Base-by-base conservation (phyloP, 1,139 yeast species). In the Hyphopichia pseudoburtonii region DNA sequence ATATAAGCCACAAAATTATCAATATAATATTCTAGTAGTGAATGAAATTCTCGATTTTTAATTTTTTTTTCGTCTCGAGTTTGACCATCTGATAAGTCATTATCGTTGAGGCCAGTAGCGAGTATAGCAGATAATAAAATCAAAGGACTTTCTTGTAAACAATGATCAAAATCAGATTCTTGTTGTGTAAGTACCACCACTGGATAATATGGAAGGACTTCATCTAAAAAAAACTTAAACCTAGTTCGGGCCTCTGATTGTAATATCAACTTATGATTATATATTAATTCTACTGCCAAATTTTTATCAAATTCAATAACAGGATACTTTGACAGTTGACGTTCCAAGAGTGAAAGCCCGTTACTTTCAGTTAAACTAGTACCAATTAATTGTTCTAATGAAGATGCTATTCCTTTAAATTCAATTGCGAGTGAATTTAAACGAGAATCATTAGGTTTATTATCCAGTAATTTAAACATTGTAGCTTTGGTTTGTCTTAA, bases 181-280 rank as follows among this genome's bases (percentile, higher is more conserved):
- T 55, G 48, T 2, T 49, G 34, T 0, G 79, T 67, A 19, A 76
- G 56, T 11, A 76, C 62, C 3, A 73, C 56, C 21, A 73, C 63
- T 5, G 82, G 82, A 62, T 76, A 73, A 49, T 60, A 73, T 3
- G 69, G 62, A 11, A 72, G 51, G 54, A 76, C 60, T 8, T 69
- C 62, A 9, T 56, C 43, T 10, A 64, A 44, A 41, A 75, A 77
- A 42, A 51, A 57, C 3, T 55, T 47, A 41, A 57, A 69, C 42
- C 76, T 57, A 10, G 43, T 40, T 27, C 53, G 52, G 3, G 74
- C 63, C 34, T 64, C 70, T 6, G 47, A 46, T 5, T 52, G 34
- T 8, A 54, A 35, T 3, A 64, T 41, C 9, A 54, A 30, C 18
- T 48, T 44, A 30, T 51, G 54, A 4, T 40, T 47, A 32, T 44